These are phyloP conservation scores for Termitomyces sp. DNA, from an alignment of 768 basidiomycete genomes.

Conservation along the genomic window DNA sequence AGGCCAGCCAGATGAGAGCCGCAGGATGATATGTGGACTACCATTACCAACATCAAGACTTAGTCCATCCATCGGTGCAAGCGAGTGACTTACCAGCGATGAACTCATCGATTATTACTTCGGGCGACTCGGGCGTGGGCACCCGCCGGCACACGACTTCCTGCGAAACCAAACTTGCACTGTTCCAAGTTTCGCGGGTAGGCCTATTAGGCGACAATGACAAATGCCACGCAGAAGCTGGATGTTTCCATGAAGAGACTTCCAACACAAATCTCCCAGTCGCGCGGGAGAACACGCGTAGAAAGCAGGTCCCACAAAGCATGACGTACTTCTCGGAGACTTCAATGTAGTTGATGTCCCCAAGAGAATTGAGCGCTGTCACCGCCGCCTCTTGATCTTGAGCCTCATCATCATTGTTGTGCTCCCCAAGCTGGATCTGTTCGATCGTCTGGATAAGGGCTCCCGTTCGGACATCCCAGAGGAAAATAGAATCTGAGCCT, in stretches of 20 bases:
- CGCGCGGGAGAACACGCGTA: slow-evolving; percentile 51
- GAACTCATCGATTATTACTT: slow-evolving; percentile 34
- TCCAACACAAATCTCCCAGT: slow-evolving; percentile 39
- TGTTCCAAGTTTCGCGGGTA: neutral
- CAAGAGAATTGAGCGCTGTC: slow-evolving; percentile 18
- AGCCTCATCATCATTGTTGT: neutral
- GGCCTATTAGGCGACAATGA: slow-evolving; percentile 14
- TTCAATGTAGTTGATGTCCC: slow-evolving; percentile 59
- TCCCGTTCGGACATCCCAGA: slow-evolving; percentile 59
- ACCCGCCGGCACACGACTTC: neutral
- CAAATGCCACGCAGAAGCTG: slow-evolving; percentile 30
- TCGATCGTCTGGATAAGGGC: slow-evolving; percentile 41
- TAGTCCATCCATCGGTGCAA: neutral
- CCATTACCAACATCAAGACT: neutral
- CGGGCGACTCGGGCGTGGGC: neutral
- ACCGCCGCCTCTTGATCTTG: neutral
- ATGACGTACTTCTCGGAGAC: slow-evolving; percentile 52
- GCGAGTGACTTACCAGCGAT: slow-evolving; percentile 31
- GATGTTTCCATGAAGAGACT: slow-evolving; percentile 28
- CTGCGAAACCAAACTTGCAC: slow-evolving; percentile 1
- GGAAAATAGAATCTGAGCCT: slow-evolving; percentile 35
- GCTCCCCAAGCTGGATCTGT: slow-evolving; percentile 24
- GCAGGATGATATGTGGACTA: slow-evolving; percentile 41
- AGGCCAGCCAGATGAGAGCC: slow-evolving; percentile 42
- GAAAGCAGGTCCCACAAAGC: slow-evolving; percentile 40